Base-by-base conservation (phyloP, 2,329 filamentous ascomycete genomes). In the Botrytis elliptica region DNA sequence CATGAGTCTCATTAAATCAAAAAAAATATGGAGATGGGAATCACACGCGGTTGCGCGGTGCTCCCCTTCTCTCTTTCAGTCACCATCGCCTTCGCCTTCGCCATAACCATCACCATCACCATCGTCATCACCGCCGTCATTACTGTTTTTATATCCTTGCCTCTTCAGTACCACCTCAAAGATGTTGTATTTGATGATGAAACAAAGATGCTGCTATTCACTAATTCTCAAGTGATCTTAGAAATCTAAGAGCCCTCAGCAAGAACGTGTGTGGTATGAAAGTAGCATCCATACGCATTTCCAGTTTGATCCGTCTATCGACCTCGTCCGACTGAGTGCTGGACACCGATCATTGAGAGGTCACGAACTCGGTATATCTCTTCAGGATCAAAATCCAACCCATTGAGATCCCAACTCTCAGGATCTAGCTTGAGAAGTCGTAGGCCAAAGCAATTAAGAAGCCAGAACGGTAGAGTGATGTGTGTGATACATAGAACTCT, bases 401-500 rank as follows among this genome's bases (percentile, higher is more conserved):
- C 3, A 25, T 38, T 14, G 22, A 62, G 22, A 14, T 9, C 12
- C 22, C 22, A 6, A 62, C 12, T 62, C 33, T 62, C 36, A 25
- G 2, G 22, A 62, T 12, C 59, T n/a, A 62, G 59, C 33, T 62
- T 62, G 33, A 14, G 7, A 12, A 38, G 20, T 16, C 33, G 36
- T 62, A 25, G 20, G 55, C 9, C 22, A 25, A 62, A 38, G 22
- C 2, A 20, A 38, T 38, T 4, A 25, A 25, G 25, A 38, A 38
- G 5, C 20, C 20, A 62, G 20, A 62, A 3, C 20, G 36, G 25
- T 25, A 62, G 12, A 63, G 60, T 36, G 22, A 63, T 63, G 38
- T 63, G 38, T n/a, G 60, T 63, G 60, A 63, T 63, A n/a, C 60
- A n/a, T n/a, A 42, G 60, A 63, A 63, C 60, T 40, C 38, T 63